Evolutionary conservation across 2,329 filamentous ascomycete genomes (phyloP).

Genomic region (Pleomassaria siparia): DNA sequence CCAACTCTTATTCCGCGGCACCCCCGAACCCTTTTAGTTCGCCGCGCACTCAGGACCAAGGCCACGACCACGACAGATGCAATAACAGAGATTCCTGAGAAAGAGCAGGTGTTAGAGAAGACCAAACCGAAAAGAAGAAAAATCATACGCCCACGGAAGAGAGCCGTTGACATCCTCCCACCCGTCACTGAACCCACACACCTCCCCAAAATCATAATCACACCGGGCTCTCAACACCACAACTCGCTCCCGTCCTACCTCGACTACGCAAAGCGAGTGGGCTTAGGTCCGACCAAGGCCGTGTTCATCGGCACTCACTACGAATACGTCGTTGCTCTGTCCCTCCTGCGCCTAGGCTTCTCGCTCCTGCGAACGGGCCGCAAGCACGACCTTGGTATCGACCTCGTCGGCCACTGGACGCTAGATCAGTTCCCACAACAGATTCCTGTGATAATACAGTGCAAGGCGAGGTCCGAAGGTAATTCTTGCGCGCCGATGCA

Average conservation of each 20-base stretch:
- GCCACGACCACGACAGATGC: background rate
- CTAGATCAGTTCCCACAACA: constrained; percentile 45
- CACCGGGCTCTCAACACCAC: constrained; percentile 52
- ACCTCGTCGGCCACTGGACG: constrained; percentile 71
- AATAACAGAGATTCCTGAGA: background rate
- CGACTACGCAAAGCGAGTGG: constrained; percentile 60
- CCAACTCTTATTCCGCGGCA: constrained; percentile 23
- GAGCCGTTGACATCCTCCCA: no score
- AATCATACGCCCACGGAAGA: background rate
- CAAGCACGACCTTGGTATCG: constrained; percentile 69
- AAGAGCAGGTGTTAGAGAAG: constrained; percentile 4
- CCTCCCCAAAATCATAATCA: constrained; percentile 29
- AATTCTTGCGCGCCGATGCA: constrained; percentile 56
- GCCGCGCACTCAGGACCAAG: constrained; percentile 29
- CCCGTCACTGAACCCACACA: background rate
- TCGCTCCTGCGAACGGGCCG: constrained; percentile 66
- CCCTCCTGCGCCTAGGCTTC: constrained; percentile 65
- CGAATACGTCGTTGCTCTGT: constrained; percentile 67
- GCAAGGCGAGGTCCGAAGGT: constrained; percentile 60
- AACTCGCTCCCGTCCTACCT: constrained; percentile 66
- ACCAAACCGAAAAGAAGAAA: background rate
- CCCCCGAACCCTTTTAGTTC: constrained; percentile 26
- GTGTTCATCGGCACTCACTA: constrained; percentile 74
- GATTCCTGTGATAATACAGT: constrained; percentile 60
- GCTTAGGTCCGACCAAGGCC: constrained; percentile 58